Evolutionary conservation across 1,139 yeast species (phyloP).

Genomic region (Casaregolazyma lundiana): DNA sequence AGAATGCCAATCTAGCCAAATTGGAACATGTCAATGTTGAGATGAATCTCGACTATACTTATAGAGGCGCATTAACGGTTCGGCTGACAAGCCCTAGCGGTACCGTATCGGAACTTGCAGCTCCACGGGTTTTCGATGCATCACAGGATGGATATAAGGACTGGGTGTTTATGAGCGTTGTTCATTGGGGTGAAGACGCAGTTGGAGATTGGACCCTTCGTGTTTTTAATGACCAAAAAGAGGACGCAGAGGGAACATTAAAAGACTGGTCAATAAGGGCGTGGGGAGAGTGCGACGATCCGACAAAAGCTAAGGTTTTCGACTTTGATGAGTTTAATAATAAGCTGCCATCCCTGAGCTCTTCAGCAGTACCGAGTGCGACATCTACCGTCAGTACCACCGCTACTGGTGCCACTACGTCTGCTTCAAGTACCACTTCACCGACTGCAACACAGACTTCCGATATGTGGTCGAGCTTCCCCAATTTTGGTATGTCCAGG

Average conservation of each 20-base stretch:
- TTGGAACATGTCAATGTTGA: constrained; percentile 85
- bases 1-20: constrained; percentile 56
- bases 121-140: constrained; percentile 58
- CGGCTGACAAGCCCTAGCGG: constrained; percentile 73
- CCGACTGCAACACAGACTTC: constrained; percentile 14
- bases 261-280: constrained; percentile 70
- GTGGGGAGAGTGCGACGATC: constrained; percentile 76
- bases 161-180: constrained; percentile 98
- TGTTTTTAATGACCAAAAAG: constrained; percentile 46
- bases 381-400: constrained; percentile 15
- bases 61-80: constrained; percentile 68
- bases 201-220: constrained; percentile 77
- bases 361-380: constrained; percentile 6
- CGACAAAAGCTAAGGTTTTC: constrained; percentile 50
- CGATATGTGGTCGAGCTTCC: constrained; percentile 20
- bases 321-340: constrained; percentile 19
- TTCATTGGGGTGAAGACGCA: constrained; percentile 93
- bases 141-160: constrained; percentile 57
- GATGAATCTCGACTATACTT: constrained; percentile 59
- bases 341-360: constrained; percentile 11
- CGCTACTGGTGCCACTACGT: constrained; percentile 13
- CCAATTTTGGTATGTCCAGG: constrained; percentile 34
- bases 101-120: constrained; percentile 67
- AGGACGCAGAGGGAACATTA: constrained; percentile 43
- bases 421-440: constrained; percentile 11